Evolutionary conservation across 2,329 filamentous ascomycete genomes (phyloP), one percentile per base, ranked within the genome.

Genomic region (Sclerotinia nivalis): DNA sequence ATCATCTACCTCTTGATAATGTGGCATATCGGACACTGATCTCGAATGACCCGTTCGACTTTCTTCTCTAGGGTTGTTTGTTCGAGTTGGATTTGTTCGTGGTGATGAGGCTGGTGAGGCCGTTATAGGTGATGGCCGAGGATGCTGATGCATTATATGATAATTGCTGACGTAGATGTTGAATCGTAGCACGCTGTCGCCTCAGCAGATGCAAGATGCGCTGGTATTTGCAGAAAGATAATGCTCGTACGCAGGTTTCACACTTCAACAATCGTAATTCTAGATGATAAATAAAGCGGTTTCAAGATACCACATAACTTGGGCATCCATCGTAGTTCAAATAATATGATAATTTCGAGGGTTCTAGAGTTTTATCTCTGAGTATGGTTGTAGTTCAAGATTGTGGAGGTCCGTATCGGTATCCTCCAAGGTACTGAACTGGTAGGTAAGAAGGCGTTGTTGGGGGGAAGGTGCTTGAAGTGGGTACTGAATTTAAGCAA

Each of bases 61-160:
- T 74, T 81, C 84, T 83, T 96, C 91, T 87, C 91, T 89, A 69
- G 87, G 85, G 79, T 91, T 93, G 81, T 93, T 93, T 45, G 88
- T 87, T 80, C 92, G 87, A 72, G 87, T 84, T 76, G 91, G 88
- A 77, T 92, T 93, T 71, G 91, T 89, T 79, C 90, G 87, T 66
- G 90, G 87, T 62, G 90, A 90, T 76, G 87, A 88, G 76, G 90
- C 89, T 72, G 93, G 89, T 72, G 92, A 93, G 72, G 90, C 86
- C 77, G 88, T 86, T 80, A 89, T 86, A 74, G 91, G 90, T 74
- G 91, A 87, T 72, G 89, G 87, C 76, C 94, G 89, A 76, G 92
- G 90, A 82, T 94, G 92, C 82, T 97, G 94, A 87, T 97, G 93
- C 94, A 97, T 97, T 76, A 78, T 84, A 70, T 72, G 61, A 49